Evolutionary conservation across 164 flowering plant species (phyloP), one percentile per base, ranked within the genome.

Genomic region (Aristolochia californica): DNA sequence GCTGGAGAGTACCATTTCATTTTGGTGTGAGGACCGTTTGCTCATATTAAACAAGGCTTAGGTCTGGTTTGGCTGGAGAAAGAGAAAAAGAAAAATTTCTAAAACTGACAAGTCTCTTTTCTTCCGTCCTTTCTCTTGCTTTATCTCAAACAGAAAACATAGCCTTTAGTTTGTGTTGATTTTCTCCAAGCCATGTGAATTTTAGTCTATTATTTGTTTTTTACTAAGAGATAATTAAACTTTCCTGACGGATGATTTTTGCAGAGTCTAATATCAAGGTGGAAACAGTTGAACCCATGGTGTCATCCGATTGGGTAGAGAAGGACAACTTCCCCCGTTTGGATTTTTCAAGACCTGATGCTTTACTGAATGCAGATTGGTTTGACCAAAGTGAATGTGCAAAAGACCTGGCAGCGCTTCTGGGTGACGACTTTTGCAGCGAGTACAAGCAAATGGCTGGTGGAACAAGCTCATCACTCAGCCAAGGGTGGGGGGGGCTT

Each of bases 281-380:
- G n/a, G 91, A 79, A 66, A 66, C 74, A 25, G 57, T 66, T 57
- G 81, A 79, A 58, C 66, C 47, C 21, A 60, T 54, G 53, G 63
- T 64, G 25, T 61, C 56, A 40, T 52, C 74, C 26, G 30, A 57
- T 30, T 75, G 60, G 30, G 69, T 48, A 30, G 48, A 49, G 22
- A 55, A 57, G 38, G 78, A 65, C 27, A 44, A 30, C 17, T 43
- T 57, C 28, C 22, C 71, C 9, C 43, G 79, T 61, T 8, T 49
- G 56, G 63, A 60, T 16, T 40, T 50, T 20, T 14, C 48, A 9
- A 50, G 56, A 30, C 81, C 87, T 5, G 86, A 87, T 73, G 72
- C 74, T 38, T 66, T 84, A 25, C 80, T 83, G 48, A 79, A 62
- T 22, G 75, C 82, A 5, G 70, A 72, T 65, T 81, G 85, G 83